Percentiles rank a stretch among this genome's conserved stretches.
Conservation (phyloP, 257 asterid genomes). For the Rehmannia glutinosa region DNA sequence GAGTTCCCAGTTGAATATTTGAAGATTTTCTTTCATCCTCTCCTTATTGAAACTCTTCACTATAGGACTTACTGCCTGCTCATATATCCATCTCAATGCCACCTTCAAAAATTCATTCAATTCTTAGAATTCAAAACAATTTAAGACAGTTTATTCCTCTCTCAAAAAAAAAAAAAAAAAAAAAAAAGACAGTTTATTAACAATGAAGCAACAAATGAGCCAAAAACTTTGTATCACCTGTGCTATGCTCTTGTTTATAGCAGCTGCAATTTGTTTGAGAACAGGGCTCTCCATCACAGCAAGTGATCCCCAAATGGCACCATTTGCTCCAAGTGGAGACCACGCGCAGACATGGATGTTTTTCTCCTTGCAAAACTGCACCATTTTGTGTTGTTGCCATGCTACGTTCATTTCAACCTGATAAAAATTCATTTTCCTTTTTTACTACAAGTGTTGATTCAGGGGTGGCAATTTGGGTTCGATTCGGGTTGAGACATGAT, state of each 20-base stretch:
- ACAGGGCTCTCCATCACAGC: conserved; percentile 37
- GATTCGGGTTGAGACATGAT: too few species aligned
- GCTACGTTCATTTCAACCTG: conserved; percentile 61
- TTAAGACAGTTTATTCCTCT: too few species aligned
- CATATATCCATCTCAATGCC: conserved; percentile 37
- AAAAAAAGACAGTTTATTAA: too few species aligned
- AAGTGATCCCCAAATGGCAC: conserved; percentile 38
- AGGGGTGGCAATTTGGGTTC: too few species aligned
- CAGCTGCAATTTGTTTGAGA: conserved; percentile 35
- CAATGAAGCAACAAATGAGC: too few species aligned
- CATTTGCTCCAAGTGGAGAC: conserved; percentile 53
- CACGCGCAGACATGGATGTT: conserved; percentile 41
- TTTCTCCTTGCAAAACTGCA: conserved; percentile 35
- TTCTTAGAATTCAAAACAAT: too few species aligned
- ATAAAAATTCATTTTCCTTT: too few species aligned
- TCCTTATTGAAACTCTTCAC: conserved; percentile 38
- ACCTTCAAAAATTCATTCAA: conserved; percentile 16
- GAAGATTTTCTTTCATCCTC: conserved; percentile 34
- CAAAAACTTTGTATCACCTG: conserved; percentile 28
- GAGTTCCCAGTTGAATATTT: conserved; percentile 33
- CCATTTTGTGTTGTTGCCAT: conserved; percentile 54
- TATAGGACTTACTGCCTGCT: conserved; percentile 24
- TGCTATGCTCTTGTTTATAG: conserved; percentile 29
- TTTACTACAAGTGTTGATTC: too few species aligned
- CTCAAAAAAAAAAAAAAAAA: too few species aligned